Conservation (phyloP, 345 rosid species). For the Aethionema arabicum region DNA sequence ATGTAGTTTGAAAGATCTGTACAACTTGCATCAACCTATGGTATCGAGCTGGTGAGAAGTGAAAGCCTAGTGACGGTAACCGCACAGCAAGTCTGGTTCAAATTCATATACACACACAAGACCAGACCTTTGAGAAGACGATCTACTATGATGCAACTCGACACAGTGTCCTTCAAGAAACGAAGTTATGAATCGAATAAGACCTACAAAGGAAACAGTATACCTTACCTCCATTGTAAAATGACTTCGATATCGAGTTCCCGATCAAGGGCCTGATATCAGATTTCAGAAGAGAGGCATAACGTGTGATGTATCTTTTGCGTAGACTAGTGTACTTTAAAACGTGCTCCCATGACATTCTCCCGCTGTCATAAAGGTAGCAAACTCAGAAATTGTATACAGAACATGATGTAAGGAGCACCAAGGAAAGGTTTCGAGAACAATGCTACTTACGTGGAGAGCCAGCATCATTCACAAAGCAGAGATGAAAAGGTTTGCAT, state of each 20-base stretch:
- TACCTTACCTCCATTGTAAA: slow-evolving; percentile 88
- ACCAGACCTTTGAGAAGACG: slow-evolving; percentile 12
- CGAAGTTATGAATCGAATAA: neutral
- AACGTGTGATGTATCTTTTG: slow-evolving; percentile 79
- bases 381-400: slow-evolving; percentile 37
- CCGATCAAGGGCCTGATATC: slow-evolving; percentile 77
- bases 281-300: slow-evolving; percentile 87
- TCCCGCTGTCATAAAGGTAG: slow-evolving; percentile 74
- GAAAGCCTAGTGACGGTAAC: slow-evolving; percentile 86
- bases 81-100: slow-evolving; percentile 70
- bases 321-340: slow-evolving; percentile 70
- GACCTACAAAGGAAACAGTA: slow-evolving; percentile 19
- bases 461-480: slow-evolving; percentile 7
- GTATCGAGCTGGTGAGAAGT: slow-evolving; percentile 98
- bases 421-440: slow-evolving; percentile 14
- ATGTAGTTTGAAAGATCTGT: slow-evolving; percentile 70
- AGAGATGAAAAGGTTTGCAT: slow-evolving; percentile 7
- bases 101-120: slow-evolving; percentile 13
- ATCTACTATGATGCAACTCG: slow-evolving; percentile 13
- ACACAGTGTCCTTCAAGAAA: too few species aligned
- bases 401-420: slow-evolving; percentile 19
- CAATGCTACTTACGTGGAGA: slow-evolving; percentile 13
- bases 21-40: slow-evolving; percentile 92
- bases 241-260: slow-evolving; percentile 87
- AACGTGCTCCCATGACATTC: slow-evolving; percentile 88